Conservation (phyloP, 2,329 filamentous ascomycete genomes). For the Fusarium sp. region DNA sequence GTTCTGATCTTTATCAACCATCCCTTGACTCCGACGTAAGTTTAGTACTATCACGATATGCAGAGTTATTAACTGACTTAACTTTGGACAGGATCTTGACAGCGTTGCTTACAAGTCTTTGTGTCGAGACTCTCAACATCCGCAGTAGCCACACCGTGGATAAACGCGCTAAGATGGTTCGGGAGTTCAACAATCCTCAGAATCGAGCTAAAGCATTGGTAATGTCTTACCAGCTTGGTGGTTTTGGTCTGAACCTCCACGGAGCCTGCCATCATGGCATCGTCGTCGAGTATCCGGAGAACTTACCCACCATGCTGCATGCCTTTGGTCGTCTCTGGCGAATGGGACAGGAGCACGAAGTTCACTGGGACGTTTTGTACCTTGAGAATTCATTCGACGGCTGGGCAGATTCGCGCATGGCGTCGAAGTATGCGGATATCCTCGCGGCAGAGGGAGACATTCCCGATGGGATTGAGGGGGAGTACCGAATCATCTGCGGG, state of each 20-base stretch:
- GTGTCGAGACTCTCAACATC: no score
- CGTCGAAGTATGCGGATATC: not conserved
- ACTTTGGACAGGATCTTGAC: no score
- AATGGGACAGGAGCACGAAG: accelerated
- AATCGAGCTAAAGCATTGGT: accelerated
- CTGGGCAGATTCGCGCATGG: accelerated
- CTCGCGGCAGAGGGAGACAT: not conserved
- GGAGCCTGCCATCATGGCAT: not conserved
- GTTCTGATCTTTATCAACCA: not conserved
- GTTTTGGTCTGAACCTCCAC: not conserved
- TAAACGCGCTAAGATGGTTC: no score
- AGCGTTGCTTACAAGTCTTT: no score
- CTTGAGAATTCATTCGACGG: not conserved
- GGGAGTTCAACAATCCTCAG: not conserved
- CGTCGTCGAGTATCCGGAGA: not conserved
- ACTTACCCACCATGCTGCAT: not conserved
- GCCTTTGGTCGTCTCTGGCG: not conserved
- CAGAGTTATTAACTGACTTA: not conserved
- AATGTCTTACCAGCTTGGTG: accelerated
- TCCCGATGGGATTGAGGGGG: accelerated
- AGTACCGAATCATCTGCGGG: accelerated
- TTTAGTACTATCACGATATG: not conserved
- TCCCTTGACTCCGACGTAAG: not conserved
- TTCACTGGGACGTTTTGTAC: not conserved
- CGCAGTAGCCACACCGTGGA: accelerated